Base-by-base conservation (phyloP, 2,329 filamentous ascomycete genomes). In the Penicillium sp. region DNA sequence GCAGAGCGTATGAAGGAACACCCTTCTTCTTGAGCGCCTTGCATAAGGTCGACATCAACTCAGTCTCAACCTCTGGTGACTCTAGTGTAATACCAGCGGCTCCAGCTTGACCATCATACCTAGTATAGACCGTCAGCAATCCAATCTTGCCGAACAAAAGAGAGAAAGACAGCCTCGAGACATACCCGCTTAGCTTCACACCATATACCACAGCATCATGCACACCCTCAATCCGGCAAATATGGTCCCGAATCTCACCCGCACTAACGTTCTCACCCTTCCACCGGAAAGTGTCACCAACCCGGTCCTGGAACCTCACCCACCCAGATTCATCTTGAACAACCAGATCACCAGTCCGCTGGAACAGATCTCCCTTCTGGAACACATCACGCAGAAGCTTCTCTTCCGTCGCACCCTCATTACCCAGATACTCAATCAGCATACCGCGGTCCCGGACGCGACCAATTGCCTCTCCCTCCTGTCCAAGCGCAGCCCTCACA, bases 31-130 rank as follows among this genome's bases (percentile, higher is more conserved):
- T 75, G 8, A 80, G 67, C 18, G 67, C 61, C 0, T 54, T 46
- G 54, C 76, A 73, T 2, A 80, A 65, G 3, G 62, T 64, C 0
- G 54, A 57, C 59, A 78, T 77, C 45, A 79, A 74, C 6, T 61
- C 59, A 12, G 53, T 55, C 57, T 77, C 69, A 12, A 60, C 58
- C 5, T 61, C 52, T 1, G 65, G 49, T 0, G 66, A 67, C 32
- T 74, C 68, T 1, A 80, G 68, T 1, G 76, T 78, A 29, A 80
- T 74, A 5, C 72, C 75, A 40, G 77, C 76, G 21, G 75, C 77
- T 41, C 78, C 78, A 32, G 76, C 77, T 68, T 79, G 75, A 6
- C 78, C 78, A 56, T 80, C 77, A 57, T 80, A 79, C 21, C 75
- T 77, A 45, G n/a, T 53, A 46, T 5, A 21, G 31, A 39, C 10